Percentiles rank a stretch among this genome's conserved stretches.
phyloP scores from a whole-genome alignment of 306 rosid species.

The Trifolium fragiferum region DNA sequence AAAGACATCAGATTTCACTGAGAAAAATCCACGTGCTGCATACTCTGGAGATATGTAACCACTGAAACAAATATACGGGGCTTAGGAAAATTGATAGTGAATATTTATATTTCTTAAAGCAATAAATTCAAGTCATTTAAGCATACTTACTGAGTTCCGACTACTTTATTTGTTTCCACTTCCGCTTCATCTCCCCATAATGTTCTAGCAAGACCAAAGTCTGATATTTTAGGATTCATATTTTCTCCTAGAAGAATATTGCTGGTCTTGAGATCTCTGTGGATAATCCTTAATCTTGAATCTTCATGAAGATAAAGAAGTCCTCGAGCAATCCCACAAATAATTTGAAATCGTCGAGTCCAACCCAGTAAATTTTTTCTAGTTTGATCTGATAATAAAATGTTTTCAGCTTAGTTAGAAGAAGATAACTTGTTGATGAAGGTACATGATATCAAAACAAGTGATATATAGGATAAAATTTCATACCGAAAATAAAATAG shows the following conservation, averaged over 20 bases:
- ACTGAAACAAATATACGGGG: conserved; percentile 31
- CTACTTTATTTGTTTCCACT: conserved; percentile 54
- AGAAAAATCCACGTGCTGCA: conserved; percentile 57
- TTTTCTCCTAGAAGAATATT: conserved; percentile 58
- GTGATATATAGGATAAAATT: not conserved
- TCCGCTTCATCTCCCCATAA: conserved; percentile 52
- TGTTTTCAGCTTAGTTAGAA: conserved; percentile 12
- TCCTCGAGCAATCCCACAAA: conserved; percentile 57
- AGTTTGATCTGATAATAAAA: conserved; percentile 38
- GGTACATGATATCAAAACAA: not conserved
- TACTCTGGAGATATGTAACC: conserved; percentile 73
- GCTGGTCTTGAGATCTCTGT: conserved; percentile 63
- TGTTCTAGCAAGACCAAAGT: conserved; percentile 64
- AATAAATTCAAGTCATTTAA: not conserved
- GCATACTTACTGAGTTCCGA: conserved; percentile 62
- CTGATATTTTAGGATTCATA: conserved; percentile 68
- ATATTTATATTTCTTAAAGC: conserved; percentile 1
- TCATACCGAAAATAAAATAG: conserved; percentile 64
- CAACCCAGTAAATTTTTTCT: conserved; percentile 41
- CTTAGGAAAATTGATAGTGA: not conserved
- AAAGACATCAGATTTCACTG: conserved; percentile 59
- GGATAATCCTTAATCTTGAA: conserved; percentile 61
- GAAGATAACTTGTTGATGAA: not conserved
- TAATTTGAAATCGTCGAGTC: conserved; percentile 55
- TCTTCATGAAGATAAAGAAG: conserved; percentile 66